Percentiles rank a stretch among this genome's conserved stretches.
Conservation (phyloP, 352 stramenopile genomes). For the Saprolegnia parasitica region DNA sequence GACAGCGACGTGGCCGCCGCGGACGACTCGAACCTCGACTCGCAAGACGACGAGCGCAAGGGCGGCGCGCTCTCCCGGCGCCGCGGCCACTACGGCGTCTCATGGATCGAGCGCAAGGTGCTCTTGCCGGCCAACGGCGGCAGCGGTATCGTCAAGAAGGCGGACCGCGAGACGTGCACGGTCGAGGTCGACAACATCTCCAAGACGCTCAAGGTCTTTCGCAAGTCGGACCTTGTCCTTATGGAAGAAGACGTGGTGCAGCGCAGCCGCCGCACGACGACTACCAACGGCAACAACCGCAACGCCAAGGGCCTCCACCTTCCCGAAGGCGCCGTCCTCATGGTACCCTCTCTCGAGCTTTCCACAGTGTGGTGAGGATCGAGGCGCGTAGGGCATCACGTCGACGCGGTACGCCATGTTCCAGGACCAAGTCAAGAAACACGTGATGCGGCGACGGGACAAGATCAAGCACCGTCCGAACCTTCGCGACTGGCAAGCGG, state of each 20-base stretch:
- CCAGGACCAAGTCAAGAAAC: constrained; percentile 81
- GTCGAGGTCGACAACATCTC: constrained; percentile 62
- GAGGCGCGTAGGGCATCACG: constrained; percentile 44
- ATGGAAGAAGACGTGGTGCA: constrained; percentile 55
- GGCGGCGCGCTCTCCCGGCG: constrained; percentile 56
- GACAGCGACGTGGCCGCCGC: constrained; percentile 55
- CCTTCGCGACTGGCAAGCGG: constrained; percentile 65
- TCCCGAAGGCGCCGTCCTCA: constrained; percentile 64
- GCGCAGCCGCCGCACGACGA: constrained; percentile 43
- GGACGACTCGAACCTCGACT: constrained; percentile 43
- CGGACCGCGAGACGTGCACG: constrained; percentile 79
- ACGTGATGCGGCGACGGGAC: constrained; percentile 73
- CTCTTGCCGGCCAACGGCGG: constrained; percentile 69
- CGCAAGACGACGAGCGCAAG: constrained; percentile 65
- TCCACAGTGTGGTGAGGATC: too few relatives aligned
- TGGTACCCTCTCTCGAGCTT: too few relatives aligned
- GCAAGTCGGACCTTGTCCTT: constrained; percentile 83
- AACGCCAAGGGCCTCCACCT: constrained; percentile 69
- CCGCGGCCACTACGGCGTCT: constrained; percentile 78
- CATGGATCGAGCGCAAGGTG: constrained; percentile 85
- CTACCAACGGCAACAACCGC: constrained; percentile 58
- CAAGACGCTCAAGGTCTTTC: constrained; percentile 76
- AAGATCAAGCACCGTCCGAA: constrained; percentile 84
- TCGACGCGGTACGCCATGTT: constrained; percentile 73
- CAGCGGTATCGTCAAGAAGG: constrained; percentile 73